phyloP scores from a whole-genome alignment of 352 stramenopile genomes.

The Peronospora farinosa region DNA sequence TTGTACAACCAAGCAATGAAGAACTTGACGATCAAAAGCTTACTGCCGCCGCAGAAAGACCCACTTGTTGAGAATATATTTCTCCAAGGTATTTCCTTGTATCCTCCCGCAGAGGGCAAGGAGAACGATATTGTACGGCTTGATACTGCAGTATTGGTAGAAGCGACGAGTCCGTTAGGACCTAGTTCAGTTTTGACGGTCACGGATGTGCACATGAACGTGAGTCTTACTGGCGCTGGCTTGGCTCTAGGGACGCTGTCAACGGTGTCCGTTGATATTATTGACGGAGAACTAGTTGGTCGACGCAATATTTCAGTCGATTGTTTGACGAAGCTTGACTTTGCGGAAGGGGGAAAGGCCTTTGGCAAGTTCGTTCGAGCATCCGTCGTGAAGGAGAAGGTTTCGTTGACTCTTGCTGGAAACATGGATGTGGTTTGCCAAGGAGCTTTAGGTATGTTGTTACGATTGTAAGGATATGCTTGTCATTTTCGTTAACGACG shows the following conservation, averaged over 20 bases:
- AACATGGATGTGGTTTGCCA: conserved; percentile 53
- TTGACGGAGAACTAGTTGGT: conserved; percentile 46
- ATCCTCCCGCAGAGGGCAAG: conserved; percentile 33
- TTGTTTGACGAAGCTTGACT: conserved; percentile 40
- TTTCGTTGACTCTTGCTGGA: conserved; percentile 46
- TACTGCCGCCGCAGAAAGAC: conserved; percentile 52
- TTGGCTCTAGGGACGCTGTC: conserved; percentile 41
- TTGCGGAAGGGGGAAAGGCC: conserved; percentile 34
- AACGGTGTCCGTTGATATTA: conserved; percentile 47
- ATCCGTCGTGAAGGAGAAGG: conserved; percentile 43
- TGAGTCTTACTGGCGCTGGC: conserved; percentile 41
- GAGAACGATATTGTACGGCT: conserved; percentile 45
- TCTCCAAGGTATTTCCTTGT: conserved; percentile 50
- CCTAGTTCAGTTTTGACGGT: conserved; percentile 52
- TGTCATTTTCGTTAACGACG: conserved; percentile 1
- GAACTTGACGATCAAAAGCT: conserved; percentile 56
- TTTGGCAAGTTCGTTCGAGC: conserved; percentile 70
- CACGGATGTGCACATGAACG: conserved; percentile 52
- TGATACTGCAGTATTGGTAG: conserved; percentile 51
- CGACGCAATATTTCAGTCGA: conserved; percentile 70
- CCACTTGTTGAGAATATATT: conserved; percentile 58
- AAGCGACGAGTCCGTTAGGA: conserved; percentile 60
- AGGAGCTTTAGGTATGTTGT: conserved; percentile 51
- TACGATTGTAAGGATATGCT: not conserved
- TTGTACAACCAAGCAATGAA: conserved; percentile 73